Evolutionary conservation across 1,139 yeast species (phyloP).

Genomic region (Tardiomyces depauwii): DNA sequence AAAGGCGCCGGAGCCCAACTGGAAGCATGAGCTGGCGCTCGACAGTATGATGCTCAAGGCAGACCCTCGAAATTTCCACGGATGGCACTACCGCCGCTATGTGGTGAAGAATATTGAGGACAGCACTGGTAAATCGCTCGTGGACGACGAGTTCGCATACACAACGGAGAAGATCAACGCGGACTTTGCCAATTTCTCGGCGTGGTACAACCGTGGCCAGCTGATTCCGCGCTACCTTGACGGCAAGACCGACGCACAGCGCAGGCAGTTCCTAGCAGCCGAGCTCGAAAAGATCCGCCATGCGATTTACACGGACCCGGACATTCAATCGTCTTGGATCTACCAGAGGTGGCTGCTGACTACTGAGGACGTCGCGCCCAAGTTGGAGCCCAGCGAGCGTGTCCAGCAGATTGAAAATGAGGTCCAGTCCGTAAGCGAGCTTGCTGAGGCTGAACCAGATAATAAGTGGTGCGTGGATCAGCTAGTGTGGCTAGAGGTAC

Average conservation of each 20-base stretch:
- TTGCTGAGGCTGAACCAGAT: conserved; percentile 29
- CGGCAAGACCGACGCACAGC: conserved; percentile 17
- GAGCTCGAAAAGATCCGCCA: conserved; percentile 67
- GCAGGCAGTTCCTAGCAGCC: conserved; percentile 32
- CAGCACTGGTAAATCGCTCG: conserved; percentile 11
- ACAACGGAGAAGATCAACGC: conserved; percentile 69
- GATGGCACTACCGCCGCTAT: conserved; percentile 87
- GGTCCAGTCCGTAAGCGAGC: conserved; percentile 22
- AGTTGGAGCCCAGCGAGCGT: conserved; percentile 14
- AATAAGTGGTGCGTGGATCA: conserved; percentile 29
- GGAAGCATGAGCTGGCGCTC: conserved; percentile 58
- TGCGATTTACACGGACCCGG: conserved; percentile 88
- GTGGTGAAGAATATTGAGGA: conserved; percentile 45
- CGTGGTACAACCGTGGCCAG: conserved; percentile 87
- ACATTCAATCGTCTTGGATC: conserved; percentile 88
- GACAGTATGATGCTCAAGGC: conserved; percentile 55
- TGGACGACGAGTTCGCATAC: conserved; percentile 49
- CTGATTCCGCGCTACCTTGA: conserved; percentile 45
- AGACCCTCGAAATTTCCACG: conserved; percentile 84
- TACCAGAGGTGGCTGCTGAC: conserved; percentile 75
- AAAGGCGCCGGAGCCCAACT: conserved; percentile 39
- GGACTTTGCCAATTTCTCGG: conserved; percentile 86
- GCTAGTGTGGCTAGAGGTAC: conserved; percentile 14
- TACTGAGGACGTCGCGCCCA: conserved; percentile 31
- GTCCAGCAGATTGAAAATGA: conserved; percentile 19